Conservation (phyloP, 768 basidiomycete genomes). For the Daedaleopsis sinensis region DNA sequence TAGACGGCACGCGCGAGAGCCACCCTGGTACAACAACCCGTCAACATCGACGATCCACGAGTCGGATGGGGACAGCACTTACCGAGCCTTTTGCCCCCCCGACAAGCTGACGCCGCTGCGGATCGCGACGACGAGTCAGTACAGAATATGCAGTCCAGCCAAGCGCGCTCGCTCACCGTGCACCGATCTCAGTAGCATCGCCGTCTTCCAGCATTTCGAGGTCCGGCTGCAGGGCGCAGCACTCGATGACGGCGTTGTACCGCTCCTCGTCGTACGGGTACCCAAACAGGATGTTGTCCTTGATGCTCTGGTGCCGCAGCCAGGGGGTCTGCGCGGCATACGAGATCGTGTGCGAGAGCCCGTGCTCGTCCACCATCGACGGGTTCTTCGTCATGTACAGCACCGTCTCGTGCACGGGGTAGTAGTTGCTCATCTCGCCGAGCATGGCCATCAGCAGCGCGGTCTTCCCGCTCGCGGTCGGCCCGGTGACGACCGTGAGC, state of each 20-base stretch:
- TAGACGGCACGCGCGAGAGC: constrained; percentile 86
- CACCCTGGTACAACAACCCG: constrained; percentile 46
- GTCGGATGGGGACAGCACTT: constrained; percentile 13
- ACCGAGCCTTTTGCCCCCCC: constrained; percentile 85
- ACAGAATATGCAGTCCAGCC: background rate
- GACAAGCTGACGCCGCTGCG: constrained; percentile 71
- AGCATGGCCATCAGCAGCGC: constrained; percentile 75
- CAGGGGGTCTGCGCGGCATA: constrained; percentile 55
- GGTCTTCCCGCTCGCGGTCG: constrained; percentile 84
- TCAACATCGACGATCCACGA: background rate
- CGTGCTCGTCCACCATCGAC: constrained; percentile 59
- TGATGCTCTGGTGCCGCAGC: constrained; percentile 51
- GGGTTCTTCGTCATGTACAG: constrained; percentile 71
- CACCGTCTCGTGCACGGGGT: constrained; percentile 38
- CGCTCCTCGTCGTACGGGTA: constrained; percentile 61
- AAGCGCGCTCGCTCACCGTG: constrained; percentile 42
- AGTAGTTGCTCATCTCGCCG: constrained; percentile 66
- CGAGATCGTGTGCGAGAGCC: constrained; percentile 53
- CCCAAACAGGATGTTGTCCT: constrained; percentile 66
- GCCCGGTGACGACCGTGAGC: constrained; percentile 73
- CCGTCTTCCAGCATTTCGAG: constrained; percentile 86
- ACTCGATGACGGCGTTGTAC: constrained; percentile 77
- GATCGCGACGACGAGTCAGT: background rate
- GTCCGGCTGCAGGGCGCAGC: constrained; percentile 83
- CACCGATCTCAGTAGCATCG: constrained; percentile 83